These are phyloP conservation scores for Ceratobasidium papillatum DNA, from an alignment of 1,284 basidiomycete genomes.

Conservation along the genomic window DNA sequence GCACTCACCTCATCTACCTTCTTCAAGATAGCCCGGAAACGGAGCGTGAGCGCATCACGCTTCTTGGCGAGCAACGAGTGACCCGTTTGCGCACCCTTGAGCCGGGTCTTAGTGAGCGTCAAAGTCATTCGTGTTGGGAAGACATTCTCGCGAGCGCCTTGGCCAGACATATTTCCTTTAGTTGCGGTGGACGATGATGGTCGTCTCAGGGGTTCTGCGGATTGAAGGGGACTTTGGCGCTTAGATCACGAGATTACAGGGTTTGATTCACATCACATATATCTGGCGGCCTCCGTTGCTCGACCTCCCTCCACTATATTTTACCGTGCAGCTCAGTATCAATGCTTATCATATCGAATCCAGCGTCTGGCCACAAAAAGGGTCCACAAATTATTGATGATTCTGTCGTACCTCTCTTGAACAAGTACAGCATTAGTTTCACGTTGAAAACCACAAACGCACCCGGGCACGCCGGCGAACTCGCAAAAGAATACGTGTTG, in stretches of 20 bases:
- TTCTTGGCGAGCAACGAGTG: conserved; percentile 98
- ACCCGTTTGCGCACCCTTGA: conserved; percentile 97
- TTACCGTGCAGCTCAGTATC: neutral
- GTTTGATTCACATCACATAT: conserved; percentile 11
- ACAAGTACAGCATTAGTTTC: conserved; percentile 50
- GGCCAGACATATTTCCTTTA: conserved; percentile 75
- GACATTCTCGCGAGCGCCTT: conserved; percentile 87
- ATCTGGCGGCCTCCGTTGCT: neutral
- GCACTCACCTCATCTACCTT: conserved; percentile 90
- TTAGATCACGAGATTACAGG: conserved; percentile 15
- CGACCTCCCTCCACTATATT: neutral
- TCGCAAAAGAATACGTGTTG: conserved; percentile 44
- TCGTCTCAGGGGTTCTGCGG: neutral
- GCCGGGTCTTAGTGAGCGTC: conserved; percentile 89
- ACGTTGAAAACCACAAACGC: conserved; percentile 61
- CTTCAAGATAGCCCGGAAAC: conserved; percentile 88
- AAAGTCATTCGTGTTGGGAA: conserved; percentile 96
- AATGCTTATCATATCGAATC: conserved; percentile 56
- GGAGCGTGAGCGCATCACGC: conserved; percentile 91
- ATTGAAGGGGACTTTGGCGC: neutral
- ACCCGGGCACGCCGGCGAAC: conserved; percentile 66
- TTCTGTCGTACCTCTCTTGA: conserved; percentile 72
- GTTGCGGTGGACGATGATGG: neutral
- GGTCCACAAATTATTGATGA: conserved; percentile 62
- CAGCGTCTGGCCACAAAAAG: conserved; percentile 57